Evolutionary conservation across 257 asterid genomes (phyloP), one percentile per base, ranked within the genome.

Genomic region (Fraxinus cuspidata): DNA sequence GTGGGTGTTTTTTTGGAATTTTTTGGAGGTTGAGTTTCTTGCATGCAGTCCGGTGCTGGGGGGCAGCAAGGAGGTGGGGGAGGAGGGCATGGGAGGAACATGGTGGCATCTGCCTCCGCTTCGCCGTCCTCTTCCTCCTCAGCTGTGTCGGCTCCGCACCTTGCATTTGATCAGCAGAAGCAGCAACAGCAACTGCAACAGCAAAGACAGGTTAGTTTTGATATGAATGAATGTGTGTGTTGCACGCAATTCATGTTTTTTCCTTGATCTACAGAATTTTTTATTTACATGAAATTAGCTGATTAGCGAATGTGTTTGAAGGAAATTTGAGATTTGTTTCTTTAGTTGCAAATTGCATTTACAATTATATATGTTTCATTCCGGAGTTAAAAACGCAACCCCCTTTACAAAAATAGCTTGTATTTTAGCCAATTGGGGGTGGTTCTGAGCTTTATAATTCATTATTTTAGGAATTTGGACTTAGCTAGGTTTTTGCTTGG

Each of bases 91-190:
- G 98, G 97, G 74, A 94, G 96, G 89, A 87, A 73, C 70, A 63
- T 15, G 69, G 97, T 90, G 71, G 94, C 89, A 7, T 88, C 93
- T 0, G 90, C 97, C 28, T 88, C 92, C 15, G 94, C 89, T 28
- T 95, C 98, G 71, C 99, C 97, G 70, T 87, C 99, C 71, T 93
- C 99, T 5, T 91, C 99, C 12, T 95, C 99, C 10, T 93, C 97
- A 0, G 96, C 95, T 0, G 93, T 75, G 21, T 87, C 98, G 64
- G 19, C 27, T 53, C 12, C 64, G 25, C 64, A 53, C 63, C 23
- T 51, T 19, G 96, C 97, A 49, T 89, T 92, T 83, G 99, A 95
- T 76, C 99, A 92, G 84, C 97, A 92, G 83, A 94, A 89, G 34
- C 34, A 63, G 19, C 51, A 44, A 3, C 56, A 47, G 38, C 38